phyloP scores from a whole-genome alignment of 225 moss, liverwort and hornwort species.

The Rhytidiadelphus loreus region DNA sequence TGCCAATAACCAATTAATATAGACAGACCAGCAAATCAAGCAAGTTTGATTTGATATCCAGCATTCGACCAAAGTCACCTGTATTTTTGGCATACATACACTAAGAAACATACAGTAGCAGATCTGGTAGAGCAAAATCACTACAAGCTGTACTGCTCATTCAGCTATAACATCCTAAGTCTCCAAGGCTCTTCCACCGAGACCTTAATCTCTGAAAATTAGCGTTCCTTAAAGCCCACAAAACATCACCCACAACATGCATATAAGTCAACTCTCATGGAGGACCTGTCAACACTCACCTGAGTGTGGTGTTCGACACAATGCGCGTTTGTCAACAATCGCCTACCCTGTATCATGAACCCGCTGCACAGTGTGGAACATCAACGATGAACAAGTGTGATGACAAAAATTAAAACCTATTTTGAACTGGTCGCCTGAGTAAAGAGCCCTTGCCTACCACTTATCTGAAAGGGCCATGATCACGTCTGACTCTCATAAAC shows the following conservation, averaged over 20 bases:
- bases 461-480: not conserved
- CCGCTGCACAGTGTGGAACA: slow-evolving; percentile 68
- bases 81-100: not conserved
- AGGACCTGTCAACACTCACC: slow-evolving; percentile 15
- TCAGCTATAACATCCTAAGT: not conserved
- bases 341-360: slow-evolving; percentile 92
- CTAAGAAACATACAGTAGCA: not conserved
- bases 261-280: not conserved
- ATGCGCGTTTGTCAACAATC: slow-evolving; percentile 96
- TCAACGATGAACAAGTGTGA: slow-evolving; percentile 9
- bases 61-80: not conserved
- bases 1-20: not conserved
- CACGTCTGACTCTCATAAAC: not conserved
- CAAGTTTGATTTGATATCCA: not conserved
- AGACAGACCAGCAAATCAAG: not conserved
- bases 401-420: not conserved
- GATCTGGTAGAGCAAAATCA: too few relatives aligned
- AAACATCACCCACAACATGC: not conserved
- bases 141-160: not conserved
- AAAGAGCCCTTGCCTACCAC: not conserved
- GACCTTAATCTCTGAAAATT: not conserved
- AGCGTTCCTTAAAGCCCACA: not conserved
- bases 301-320: slow-evolving; percentile 99
- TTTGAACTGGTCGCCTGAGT: not conserved
- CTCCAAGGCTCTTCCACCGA: not conserved